phyloP scores from a whole-genome alignment of 1,284 basidiomycete species.

The Pseudozyma pruni region DNA sequence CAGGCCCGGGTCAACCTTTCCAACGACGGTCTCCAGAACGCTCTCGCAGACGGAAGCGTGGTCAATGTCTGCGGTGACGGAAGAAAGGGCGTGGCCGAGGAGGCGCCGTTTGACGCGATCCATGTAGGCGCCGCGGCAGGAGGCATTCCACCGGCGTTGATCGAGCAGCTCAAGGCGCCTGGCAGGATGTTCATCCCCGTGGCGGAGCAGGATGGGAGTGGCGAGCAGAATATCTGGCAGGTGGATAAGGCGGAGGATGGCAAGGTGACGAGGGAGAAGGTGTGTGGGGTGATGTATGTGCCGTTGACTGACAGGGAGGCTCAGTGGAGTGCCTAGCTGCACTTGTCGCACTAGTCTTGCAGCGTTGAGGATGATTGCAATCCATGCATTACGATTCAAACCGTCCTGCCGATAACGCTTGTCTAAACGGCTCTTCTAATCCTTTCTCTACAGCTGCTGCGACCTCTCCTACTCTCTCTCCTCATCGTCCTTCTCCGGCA shows the following conservation, averaged over 20 bases:
- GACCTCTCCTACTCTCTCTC: constrained; percentile 43
- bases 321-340: constrained; percentile 38
- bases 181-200: constrained; percentile 96
- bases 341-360: no score
- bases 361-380: no score
- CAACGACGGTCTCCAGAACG: constrained; percentile 75
- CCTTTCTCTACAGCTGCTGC: not conserved
- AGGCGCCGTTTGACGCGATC: constrained; percentile 85
- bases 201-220: constrained; percentile 70
- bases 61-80: constrained; percentile 78
- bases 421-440: no score
- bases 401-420: no score
- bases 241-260: constrained; percentile 75
- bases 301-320: constrained; percentile 54
- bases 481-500: constrained; percentile 50
- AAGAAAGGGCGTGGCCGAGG: constrained; percentile 69
- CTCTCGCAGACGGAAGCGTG: constrained; percentile 75
- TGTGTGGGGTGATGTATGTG: constrained; percentile 79
- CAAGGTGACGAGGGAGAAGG: constrained; percentile 74
- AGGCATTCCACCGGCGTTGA: constrained; percentile 73
- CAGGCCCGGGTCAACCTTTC: constrained; percentile 78
- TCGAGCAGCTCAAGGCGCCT: constrained; percentile 80
- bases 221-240: constrained; percentile 54
- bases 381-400: no score
- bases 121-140: constrained; percentile 90